phyloP scores from a whole-genome alignment of 2,329 filamentous ascomycete species.

The Aspergillus japonicus region DNA sequence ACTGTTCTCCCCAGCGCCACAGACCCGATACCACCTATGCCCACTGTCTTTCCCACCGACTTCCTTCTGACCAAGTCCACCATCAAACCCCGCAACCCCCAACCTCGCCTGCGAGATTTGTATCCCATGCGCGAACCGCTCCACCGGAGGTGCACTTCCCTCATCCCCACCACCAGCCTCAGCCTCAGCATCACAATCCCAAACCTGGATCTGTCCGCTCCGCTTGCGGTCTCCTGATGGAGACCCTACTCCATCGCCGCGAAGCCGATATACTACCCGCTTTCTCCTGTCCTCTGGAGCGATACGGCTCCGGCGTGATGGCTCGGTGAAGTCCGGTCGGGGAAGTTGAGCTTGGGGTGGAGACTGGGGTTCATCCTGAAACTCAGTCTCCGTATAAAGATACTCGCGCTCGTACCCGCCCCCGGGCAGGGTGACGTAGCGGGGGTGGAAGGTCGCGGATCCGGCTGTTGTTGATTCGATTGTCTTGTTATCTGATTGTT shows the following conservation, averaged over 20 bases:
- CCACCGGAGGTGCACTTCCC: not conserved
- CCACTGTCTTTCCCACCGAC: not conserved
- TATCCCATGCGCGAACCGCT: slow-evolving; percentile 9
- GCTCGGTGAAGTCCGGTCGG: no score
- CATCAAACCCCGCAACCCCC: not conserved
- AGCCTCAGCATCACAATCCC: slow-evolving; percentile 7
- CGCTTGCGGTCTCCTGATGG: no score
- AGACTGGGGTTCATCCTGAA: no score
- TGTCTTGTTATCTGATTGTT: not conserved
- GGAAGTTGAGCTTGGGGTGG: no score
- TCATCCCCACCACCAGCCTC: not conserved
- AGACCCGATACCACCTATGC: slow-evolving; percentile 17
- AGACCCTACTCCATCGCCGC: slow-evolving; percentile 2
- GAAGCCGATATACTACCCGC: slow-evolving; percentile 16
- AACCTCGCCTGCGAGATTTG: slow-evolving; percentile 1
- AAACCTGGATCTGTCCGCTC: slow-evolving; percentile 17
- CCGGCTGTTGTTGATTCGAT: slow-evolving; percentile 50
- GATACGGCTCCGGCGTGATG: no score
- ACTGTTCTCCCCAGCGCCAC: slow-evolving; percentile 1
- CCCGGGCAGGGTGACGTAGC: slow-evolving; percentile 51
- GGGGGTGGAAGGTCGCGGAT: slow-evolving; percentile 63
- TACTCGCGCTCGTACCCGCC: slow-evolving; percentile 41
- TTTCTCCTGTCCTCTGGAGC: not conserved
- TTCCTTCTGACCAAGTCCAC: not conserved
- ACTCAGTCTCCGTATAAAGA: slow-evolving; percentile 27